These are phyloP conservation scores for Santalum album DNA, from an alignment of 164 flowering plant species.

Conservation along the genomic window DNA sequence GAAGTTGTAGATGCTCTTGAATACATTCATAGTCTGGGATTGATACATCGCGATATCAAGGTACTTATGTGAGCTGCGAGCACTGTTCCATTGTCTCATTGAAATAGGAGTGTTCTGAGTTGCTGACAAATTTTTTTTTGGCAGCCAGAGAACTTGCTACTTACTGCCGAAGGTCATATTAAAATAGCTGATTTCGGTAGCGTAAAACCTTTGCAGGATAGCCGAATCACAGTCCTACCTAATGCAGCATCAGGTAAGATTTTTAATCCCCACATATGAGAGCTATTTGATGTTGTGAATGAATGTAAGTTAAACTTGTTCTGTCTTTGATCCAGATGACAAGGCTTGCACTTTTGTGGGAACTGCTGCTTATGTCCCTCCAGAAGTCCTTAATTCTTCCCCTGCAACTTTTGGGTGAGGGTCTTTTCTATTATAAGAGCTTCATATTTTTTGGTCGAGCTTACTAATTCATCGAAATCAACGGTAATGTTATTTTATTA, in stretches of 20 bases:
- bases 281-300: conserved; percentile 1
- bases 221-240: conserved; percentile 79
- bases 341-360: conserved; percentile 99
- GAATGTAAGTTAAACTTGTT: not conserved
- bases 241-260: conserved; percentile 68
- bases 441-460: too few species aligned
- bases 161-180: conserved; percentile 87
- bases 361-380: conserved; percentile 99
- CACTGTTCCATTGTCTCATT: conserved; percentile 8
- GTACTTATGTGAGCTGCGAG: conserved; percentile 22
- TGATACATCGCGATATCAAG: conserved; percentile 98
- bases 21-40: conserved; percentile 84
- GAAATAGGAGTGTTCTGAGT: conserved; percentile 17
- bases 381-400: conserved; percentile 95
- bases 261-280: conserved; percentile 4
- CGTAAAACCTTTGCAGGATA: conserved; percentile 88
- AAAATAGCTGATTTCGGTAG: conserved; percentile 99
- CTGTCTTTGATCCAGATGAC: conserved; percentile 56
- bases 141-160: conserved; percentile 97
- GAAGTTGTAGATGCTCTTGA: conserved; percentile 98
- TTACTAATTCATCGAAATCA: too few species aligned
- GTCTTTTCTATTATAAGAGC: too few species aligned
- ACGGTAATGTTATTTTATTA: too few species aligned
- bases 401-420: conserved; percentile 95
- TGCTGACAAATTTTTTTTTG: conserved; percentile 18